Evolutionary conservation across 1,139 yeast genomes (phyloP).

Genomic region (Pneumocystis oryctolagi): DNA sequence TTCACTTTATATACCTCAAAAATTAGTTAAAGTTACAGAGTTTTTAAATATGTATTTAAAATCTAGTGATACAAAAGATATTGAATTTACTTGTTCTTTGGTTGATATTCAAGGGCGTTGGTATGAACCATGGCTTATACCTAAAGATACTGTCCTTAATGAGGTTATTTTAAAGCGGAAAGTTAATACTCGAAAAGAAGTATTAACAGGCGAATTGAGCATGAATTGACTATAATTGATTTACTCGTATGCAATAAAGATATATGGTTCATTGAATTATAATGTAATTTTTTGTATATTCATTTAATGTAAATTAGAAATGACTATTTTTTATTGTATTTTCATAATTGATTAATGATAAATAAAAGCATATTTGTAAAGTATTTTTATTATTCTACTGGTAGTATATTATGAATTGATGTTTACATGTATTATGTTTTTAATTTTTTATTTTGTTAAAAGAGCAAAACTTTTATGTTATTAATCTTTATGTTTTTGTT

Average conservation of each 20-base stretch:
- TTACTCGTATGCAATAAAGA: background rate
- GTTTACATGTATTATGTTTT: too few species aligned
- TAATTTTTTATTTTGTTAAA: too few species aligned
- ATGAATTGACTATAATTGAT: background rate
- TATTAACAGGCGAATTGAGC: background rate
- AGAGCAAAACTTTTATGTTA: too few species aligned
- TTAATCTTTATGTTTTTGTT: too few species aligned
- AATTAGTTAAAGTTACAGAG: background rate
- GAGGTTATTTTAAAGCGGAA: background rate
- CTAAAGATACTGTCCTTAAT: background rate
- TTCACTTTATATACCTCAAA: conserved; percentile 3
- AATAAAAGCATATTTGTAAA: background rate
- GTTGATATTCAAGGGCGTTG: conserved; percentile 1
- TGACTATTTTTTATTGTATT: background rate
- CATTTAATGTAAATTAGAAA: background rate
- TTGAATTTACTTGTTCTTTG: background rate
- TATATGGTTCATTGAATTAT: background rate
- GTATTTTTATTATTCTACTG: background rate
- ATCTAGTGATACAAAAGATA: background rate
- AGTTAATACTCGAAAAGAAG: background rate
- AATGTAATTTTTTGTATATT: background rate
- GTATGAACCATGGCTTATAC: background rate
- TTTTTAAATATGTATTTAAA: background rate
- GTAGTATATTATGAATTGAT: too few species aligned
- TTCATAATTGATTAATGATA: background rate